Evolutionary conservation across 1,139 yeast genomes (phyloP), one percentile per base, ranked within the genome.

Genomic region (Yamadazyma epiphylla): DNA sequence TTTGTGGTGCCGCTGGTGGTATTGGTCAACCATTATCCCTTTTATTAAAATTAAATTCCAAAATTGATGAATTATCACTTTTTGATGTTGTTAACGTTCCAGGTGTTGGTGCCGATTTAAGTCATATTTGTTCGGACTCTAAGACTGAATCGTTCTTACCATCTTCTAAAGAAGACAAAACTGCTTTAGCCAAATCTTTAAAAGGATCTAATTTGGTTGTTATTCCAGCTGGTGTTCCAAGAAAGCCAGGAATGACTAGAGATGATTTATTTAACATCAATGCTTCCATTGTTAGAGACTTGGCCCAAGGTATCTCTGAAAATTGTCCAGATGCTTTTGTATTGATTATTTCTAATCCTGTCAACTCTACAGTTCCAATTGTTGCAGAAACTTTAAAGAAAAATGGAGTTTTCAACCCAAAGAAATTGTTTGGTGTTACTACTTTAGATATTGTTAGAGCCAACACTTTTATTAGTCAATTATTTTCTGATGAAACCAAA

Each of bases 191-290:
- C 48, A 63, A 65, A 36, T 86, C 97, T 31, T 72, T 91, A 50
- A 72, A 77, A 44, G 91, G 77, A 44, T 73, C 95, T 30, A 94
- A 91, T 53, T 79, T 91, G 45, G 94, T 91, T 38, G 72, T 91
- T 48, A 89, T 91, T 61, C 97, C 98, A 51, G 98, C 98, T 37
- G 98, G 98, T 68, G 96, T 91, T 36, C 98, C 98, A 66, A 85
- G 98, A 74, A 91, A 91, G 74, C 97, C 97, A 45, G 97, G 97
- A 58, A 89, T 89, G 97, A 88, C 97, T 52, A 78, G 94, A 74
- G 98, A 91, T 60, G 98, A 91, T 58, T 76, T 91, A 58, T 91
- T 91, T 81, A 86, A 87, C 73, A 89, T 94, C 66, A 91, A 91
- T 58, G 98, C 98, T 30, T 83, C 94, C 30, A 91, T 91, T 58